Conservation (phyloP, 108 stramenopile genomes). For the Fragilaria crotonensis region DNA sequence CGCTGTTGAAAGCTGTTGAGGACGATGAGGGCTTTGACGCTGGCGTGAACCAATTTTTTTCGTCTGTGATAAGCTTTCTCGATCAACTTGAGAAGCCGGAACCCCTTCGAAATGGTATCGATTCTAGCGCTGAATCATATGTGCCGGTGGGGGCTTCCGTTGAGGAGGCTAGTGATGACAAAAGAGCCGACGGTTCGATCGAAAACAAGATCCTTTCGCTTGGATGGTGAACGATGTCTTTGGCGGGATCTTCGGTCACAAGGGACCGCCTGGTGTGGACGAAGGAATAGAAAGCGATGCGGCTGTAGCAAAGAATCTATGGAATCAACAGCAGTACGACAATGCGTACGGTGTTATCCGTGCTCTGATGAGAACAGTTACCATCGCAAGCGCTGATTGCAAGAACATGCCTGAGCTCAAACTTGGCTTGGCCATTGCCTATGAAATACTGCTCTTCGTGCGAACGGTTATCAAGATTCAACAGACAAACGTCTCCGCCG, state of each 20-base stretch:
- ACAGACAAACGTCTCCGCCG: slow-evolving; percentile 50
- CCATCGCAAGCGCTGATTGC: slow-evolving; percentile 56
- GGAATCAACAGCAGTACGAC: slow-evolving; percentile 15
- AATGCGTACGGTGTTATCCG: slow-evolving; percentile 32
- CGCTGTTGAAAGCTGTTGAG: slow-evolving; percentile 71
- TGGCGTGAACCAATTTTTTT: slow-evolving; percentile 64
- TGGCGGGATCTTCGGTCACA: slow-evolving; percentile 22
- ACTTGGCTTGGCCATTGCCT: slow-evolving; percentile 54
- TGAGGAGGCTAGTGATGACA: too few relatives aligned
- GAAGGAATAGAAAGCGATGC: not conserved
- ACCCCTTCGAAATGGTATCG: too few relatives aligned
- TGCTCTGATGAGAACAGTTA: slow-evolving; percentile 51
- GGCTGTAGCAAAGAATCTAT: not conserved
- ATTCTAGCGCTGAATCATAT: too few relatives aligned
- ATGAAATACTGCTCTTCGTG: slow-evolving; percentile 65
- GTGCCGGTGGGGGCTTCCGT: too few relatives aligned
- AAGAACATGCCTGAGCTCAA: slow-evolving; percentile 59
- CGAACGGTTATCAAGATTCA: slow-evolving; percentile 62
- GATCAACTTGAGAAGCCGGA: slow-evolving; percentile 37
- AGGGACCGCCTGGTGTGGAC: not conserved
- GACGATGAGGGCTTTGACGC: slow-evolving; percentile 75
- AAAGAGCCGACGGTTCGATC: too few relatives aligned
- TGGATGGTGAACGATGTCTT: slow-evolving; percentile 57
- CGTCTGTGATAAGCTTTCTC: slow-evolving; percentile 53
- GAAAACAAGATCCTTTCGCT: slow-evolving; percentile 15